Conservation (phyloP, 2,329 filamentous ascomycete genomes). For the Cryphonectria parasitica region DNA sequence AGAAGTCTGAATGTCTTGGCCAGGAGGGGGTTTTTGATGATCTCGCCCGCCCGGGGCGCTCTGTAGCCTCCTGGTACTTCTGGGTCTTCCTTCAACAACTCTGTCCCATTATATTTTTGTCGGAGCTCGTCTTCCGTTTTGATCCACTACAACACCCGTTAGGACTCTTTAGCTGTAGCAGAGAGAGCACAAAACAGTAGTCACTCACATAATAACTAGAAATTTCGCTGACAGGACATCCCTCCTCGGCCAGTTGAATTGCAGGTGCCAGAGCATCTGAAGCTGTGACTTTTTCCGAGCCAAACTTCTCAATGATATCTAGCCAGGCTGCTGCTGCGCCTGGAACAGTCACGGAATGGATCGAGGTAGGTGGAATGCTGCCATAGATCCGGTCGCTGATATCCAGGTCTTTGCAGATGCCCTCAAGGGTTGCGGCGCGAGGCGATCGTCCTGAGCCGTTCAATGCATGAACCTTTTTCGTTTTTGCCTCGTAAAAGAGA, state of each 20-base stretch:
- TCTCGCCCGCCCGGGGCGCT: conserved; percentile 76
- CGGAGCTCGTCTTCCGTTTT: conserved; percentile 33
- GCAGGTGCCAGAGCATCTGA: conserved; percentile 18
- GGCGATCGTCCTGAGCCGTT: conserved; percentile 91
- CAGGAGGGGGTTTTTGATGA: conserved; percentile 81
- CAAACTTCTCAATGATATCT: conserved; percentile 22
- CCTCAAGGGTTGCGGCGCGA: conserved; percentile 68
- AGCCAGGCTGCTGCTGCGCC: conserved; percentile 34
- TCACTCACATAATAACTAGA: conserved; percentile 74
- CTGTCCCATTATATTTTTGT: conserved; percentile 40
- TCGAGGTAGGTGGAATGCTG: conserved; percentile 72
- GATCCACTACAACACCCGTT: conserved; percentile 31
- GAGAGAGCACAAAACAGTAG: conserved; percentile 43
- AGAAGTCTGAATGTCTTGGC: conserved; percentile 78
- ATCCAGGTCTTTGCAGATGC: conserved; percentile 69
- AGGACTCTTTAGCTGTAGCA: background rate
- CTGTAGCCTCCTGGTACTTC: conserved; percentile 68
- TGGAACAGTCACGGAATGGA: conserved; percentile 81
- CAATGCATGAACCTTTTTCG: conserved; percentile 77
- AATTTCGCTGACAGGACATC: conserved; percentile 67
- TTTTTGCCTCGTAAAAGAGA: conserved; percentile 81
- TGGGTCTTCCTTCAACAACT: conserved; percentile 80
- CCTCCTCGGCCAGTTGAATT: conserved; percentile 24
- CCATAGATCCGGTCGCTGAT: conserved; percentile 59
- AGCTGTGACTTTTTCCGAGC: conserved; percentile 7